Percentiles rank a stretch among this genome's conserved stretches.
Evolutionary conservation across 2,329 filamentous ascomycete genomes (phyloP).

Genomic region (Orbilia brochopaga): DNA sequence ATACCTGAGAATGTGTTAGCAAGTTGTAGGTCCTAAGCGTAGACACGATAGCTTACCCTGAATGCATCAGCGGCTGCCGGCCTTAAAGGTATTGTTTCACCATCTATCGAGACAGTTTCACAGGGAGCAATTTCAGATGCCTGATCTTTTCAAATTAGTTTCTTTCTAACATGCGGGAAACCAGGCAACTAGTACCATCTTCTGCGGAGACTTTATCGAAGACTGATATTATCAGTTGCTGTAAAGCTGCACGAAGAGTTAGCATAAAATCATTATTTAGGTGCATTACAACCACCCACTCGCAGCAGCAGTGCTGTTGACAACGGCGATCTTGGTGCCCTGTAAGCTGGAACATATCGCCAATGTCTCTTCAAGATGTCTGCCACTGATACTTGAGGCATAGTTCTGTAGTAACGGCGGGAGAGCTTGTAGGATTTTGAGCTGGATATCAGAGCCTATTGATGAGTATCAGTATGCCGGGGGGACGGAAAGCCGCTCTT

Average conservation of each 20-base stretch:
- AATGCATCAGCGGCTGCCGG: conserved; percentile 85
- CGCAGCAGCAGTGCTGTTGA: conserved; percentile 95
- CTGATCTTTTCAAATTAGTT: conserved; percentile 56
- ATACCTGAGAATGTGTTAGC: conserved; percentile 64
- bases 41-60: conserved; percentile 62
- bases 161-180: background rate
- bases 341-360: conserved; percentile 93
- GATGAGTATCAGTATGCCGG: conserved; percentile 34
- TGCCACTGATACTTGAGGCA: conserved; percentile 76
- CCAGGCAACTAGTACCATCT: conserved; percentile 67
- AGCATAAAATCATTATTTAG: conserved; percentile 15
- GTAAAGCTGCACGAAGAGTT: conserved; percentile 64
- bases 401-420: conserved; percentile 92
- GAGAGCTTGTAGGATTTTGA: conserved; percentile 92
- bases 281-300: conserved; percentile 58
- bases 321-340: conserved; percentile 86
- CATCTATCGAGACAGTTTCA: conserved; percentile 71
- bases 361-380: conserved; percentile 78
- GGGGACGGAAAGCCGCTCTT: conserved; percentile 17
- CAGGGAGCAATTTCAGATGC: conserved; percentile 64
- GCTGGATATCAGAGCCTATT: conserved; percentile 79
- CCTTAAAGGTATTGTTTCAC: conserved; percentile 70
- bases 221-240: conserved; percentile 88
- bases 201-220: conserved; percentile 89
- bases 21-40: background rate